Evolutionary conservation across 2,329 filamentous ascomycete species (phyloP), one percentile per base, ranked within the genome.

Genomic region (Trichoderma endophyticum): DNA sequence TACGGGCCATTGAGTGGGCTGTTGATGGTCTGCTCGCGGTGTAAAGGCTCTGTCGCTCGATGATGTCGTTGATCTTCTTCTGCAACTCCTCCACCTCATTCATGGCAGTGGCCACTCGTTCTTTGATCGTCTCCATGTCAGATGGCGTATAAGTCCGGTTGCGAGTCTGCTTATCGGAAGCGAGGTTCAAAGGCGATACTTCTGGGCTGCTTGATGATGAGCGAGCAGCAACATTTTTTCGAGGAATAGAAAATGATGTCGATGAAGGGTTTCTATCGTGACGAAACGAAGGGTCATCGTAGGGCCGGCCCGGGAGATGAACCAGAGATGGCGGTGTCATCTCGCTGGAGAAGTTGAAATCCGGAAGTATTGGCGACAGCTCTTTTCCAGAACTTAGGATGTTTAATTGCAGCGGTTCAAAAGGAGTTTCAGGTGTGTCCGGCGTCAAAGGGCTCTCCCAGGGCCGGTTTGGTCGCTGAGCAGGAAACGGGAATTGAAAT

Each of bases 21-120:
- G 86, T 89, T 56, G 86, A 86, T 36, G 87, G 87, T 63, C 87
- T 84, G 77, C 86, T 88, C 72, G 77, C 81, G 21, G 83, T 74
- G 74, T 88, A 90, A 39, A 89, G 79, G 78, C 87, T 91, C 79
- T 89, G 87, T 72, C 88, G 85, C 81, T 90, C 87, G 28, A 90
- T 85, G 26, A 88, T 82, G 65, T 87, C 84, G 67, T 91, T 87
- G 68, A 91, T 90, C 74, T 89, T 84, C 71, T 84, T 85, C 78
- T 91, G 84, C 57, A 90, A 79, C 71, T 81, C 82, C 70, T 91
- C 89, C 73, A 88, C 83, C 77, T 91, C 89, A 69, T 87, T 80
- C 81, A 90, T 85, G 63, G 86, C 87, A 72, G 81, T 84, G 34
- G 87, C 88, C 59, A 90, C 86, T 56, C 87, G 83, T 74, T 87